Evolutionary conservation across 768 basidiomycete genomes (phyloP), one percentile per base, ranked within the genome.

Genomic region (Russula abietina): DNA sequence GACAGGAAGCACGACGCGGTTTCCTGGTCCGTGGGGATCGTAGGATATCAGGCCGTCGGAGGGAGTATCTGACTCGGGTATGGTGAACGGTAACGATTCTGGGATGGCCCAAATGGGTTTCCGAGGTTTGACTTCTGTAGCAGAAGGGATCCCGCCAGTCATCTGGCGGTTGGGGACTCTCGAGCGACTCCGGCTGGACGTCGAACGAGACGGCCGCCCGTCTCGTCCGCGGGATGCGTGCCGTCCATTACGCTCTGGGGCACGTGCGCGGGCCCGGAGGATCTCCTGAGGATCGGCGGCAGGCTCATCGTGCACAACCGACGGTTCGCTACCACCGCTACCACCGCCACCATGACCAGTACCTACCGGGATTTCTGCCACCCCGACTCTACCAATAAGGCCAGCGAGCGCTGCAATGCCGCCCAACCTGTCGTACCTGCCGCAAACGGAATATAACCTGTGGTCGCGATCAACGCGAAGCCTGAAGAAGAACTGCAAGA

Each of bases 381-480:
- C 67, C 26, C 90, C 81, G 36, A 76, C 67, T 39, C 90, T 81
- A 36, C 82, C 79, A 39, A 95, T 83, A 41, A 91, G 77, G 3
- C 79, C 77, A 1, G 87, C 86, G 8, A 93, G 82, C 49, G 78
- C 78, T 5, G 72, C 68, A 32, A 84, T 79, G 48, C 86, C 78
- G 8, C 83, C 82, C 56, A 88, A 79, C 2, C 78, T 74, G 65
- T 89, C 87, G 65, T 80, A 78, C 22, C 75, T 76, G 17, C 73
- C 74, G 49, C 80, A 75, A 22, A 82, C 79, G 60, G 88, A 87
- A 72, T 87, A 97, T 45, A 98, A 70, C 12, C 87, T 80, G 70
- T 99, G 96, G 67, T 94, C 89, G 0, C 91, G 84, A 71, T 97
- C 95, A 0, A 90, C 93, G 59, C 96, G 81, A 22, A 98, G 77